phyloP scores from a whole-genome alignment of 805 yeast species.

The Wickerhamiella vanderwaltii region DNA sequence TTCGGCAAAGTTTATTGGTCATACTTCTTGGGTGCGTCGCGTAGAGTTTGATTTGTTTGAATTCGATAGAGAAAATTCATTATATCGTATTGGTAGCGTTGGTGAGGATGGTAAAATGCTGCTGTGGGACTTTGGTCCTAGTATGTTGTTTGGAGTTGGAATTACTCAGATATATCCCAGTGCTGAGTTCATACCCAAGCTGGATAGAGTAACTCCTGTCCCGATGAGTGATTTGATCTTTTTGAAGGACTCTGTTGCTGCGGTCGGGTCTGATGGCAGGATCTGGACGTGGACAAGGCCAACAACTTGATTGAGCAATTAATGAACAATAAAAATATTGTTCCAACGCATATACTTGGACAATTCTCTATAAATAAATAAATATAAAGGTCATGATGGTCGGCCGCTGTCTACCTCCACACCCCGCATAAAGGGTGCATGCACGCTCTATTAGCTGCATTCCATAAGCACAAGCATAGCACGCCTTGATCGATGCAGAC shows the following conservation, averaged over 20 bases:
- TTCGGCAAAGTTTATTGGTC: slow-evolving; percentile 37
- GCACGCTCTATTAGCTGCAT: no score
- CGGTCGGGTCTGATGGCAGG: slow-evolving; percentile 26
- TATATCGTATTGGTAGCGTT: slow-evolving; percentile 40
- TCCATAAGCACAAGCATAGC: no score
- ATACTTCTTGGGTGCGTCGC: slow-evolving; percentile 39
- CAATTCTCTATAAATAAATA: no score
- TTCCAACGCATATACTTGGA: no score
- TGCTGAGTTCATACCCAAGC: slow-evolving; percentile 20
- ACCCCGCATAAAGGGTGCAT: no score
- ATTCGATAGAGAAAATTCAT: slow-evolving; percentile 19
- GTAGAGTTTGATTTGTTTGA: slow-evolving; percentile 35
- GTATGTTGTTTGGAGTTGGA: slow-evolving; percentile 14
- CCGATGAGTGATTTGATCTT: slow-evolving; percentile 23
- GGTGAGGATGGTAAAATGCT: slow-evolving; percentile 44
- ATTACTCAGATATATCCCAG: slow-evolving; percentile 23
- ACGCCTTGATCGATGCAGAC: no score
- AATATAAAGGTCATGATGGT: no score
- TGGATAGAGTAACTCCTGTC: slow-evolving; percentile 22
- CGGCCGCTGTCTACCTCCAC: no score
- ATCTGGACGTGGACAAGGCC: slow-evolving; percentile 27
- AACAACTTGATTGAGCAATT: background rate
- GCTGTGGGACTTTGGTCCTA: slow-evolving; percentile 44
- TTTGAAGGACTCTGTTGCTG: slow-evolving; percentile 19
- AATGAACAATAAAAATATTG: no score